Conservation (phyloP, 2,329 filamentous ascomycete genomes). For the Aspergillus uvarum region DNA sequence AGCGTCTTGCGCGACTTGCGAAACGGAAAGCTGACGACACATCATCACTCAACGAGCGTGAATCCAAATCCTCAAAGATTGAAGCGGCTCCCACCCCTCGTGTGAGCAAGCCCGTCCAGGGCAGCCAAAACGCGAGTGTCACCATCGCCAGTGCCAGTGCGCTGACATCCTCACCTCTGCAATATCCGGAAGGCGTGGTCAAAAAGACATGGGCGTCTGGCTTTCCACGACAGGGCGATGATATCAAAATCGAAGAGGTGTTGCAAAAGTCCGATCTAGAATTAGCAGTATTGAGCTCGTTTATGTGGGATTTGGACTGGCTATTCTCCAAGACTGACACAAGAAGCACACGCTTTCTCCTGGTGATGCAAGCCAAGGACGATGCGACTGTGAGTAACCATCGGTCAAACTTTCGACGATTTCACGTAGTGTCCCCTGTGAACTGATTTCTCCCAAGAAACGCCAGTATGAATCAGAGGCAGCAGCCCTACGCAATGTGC, state of each 20-base stretch:
- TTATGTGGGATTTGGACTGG: constrained; percentile 82
- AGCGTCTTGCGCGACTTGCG: constrained; percentile 68
- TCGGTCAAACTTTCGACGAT: neutral
- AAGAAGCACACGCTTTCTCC: constrained; percentile 60
- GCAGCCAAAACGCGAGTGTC: too few species aligned
- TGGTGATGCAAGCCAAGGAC: constrained; percentile 62
- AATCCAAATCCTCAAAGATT: constrained; percentile 26
- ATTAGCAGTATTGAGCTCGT: constrained; percentile 81
- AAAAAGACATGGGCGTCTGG: constrained; percentile 78
- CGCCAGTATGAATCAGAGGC: constrained; percentile 41
- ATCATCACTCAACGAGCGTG: constrained; percentile 29
- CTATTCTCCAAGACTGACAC: constrained; percentile 68
- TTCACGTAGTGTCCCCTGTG: neutral
- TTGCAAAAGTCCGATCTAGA: constrained; percentile 70
- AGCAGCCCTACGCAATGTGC: constrained; percentile 54
- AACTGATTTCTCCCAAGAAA: constrained; percentile 29
- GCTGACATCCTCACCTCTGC: constrained; percentile 26
- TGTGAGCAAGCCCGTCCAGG: neutral
- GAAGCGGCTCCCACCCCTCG: constrained; percentile 5
- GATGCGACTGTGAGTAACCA: constrained; percentile 41
- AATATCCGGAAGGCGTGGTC: constrained; percentile 64
- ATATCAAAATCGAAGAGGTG: constrained; percentile 86
- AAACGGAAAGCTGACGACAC: constrained; percentile 54
- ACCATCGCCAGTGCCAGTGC: constrained; percentile 1
- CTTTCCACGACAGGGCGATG: constrained; percentile 60